A percentile compares a stretch with the other conserved stretches of the same genome.
Conservation (phyloP, 2,329 filamentous ascomycete genomes). For the Cercospora zeae-maydis region DNA sequence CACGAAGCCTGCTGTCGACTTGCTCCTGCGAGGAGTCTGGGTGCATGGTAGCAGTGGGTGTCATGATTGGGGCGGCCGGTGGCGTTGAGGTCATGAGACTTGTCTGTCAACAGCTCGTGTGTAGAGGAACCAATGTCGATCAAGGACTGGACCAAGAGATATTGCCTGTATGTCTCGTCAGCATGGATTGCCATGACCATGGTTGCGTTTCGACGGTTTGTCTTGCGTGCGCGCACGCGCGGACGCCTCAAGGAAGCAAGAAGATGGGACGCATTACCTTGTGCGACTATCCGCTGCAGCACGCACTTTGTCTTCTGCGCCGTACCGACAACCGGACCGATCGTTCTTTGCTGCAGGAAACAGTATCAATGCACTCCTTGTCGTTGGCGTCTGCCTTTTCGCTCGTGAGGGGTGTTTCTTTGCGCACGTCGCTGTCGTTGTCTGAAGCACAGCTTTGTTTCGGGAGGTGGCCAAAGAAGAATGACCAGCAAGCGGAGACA, state of each 20-base stretch:
- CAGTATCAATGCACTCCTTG: conserved; percentile 26
- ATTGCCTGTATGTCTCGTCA: conserved; percentile 36
- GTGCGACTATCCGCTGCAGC: conserved; percentile 31
- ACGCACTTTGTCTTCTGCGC: conserved; percentile 29
- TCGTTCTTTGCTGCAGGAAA: conserved; percentile 28
- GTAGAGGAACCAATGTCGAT: conserved; percentile 17
- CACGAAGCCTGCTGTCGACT: conserved; percentile 38
- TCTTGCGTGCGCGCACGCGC: conserved; percentile 31
- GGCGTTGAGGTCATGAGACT: conserved; percentile 23
- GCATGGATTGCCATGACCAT: conserved; percentile 29
- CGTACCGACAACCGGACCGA: conserved; percentile 18
- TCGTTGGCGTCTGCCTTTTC: conserved; percentile 26
- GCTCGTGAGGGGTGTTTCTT: conserved; percentile 21
- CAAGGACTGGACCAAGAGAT: conserved; percentile 17
- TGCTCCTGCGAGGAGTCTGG: conserved; percentile 25
- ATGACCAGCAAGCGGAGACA: conserved; percentile 30
- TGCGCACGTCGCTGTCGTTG: conserved; percentile 27
- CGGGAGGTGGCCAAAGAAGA: conserved; percentile 27
- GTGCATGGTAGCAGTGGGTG: conserved; percentile 27
- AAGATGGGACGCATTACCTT: conserved; percentile 28
- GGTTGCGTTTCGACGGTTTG: conserved; percentile 30
- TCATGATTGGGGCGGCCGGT: conserved; percentile 25
- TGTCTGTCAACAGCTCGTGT: conserved; percentile 18
- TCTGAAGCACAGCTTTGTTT: conserved; percentile 33
- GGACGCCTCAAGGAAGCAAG: conserved; percentile 17